Evolutionary conservation across 768 basidiomycete species (phyloP), one percentile per base, ranked within the genome.

Genomic region (Boletus rufocinnamomeus): DNA sequence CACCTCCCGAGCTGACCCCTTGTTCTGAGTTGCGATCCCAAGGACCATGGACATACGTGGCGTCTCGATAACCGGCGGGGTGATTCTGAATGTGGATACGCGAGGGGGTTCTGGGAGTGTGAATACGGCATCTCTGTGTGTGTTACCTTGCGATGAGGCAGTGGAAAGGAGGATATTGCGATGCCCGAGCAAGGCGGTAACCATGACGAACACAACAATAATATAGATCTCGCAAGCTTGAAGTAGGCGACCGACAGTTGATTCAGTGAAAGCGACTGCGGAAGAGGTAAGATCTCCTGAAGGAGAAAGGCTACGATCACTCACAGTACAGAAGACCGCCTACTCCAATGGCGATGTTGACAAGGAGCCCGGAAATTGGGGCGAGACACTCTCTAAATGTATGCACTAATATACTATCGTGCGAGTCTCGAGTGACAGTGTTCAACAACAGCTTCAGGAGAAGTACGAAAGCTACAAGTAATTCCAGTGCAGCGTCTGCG

Each of bases 261-360:
- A 82, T 72, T 91, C 90, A 3, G 89, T 82, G 66, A 91, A 89
- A 53, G 77, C 73, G 68, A 87, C 88, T 90, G 62, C 37, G 23
- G 43, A 53, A 51, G 4, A 38, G 45, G 34, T 69, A 44, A 70
- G 59, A 43, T 44, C 27, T 40, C 38, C 23, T 54, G 46, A 60
- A 49, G 16, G 34, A 46, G 40, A 40, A 48, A 38, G 41, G 14
- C 13, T n/a, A 32, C 13, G 41, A 52, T 40, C 17, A 80, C 88
- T 75, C 66, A 91, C 90, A 84, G 38, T 66, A 61, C 28, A 82
- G 63, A 38, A 88, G 71, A 60, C 85, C 82, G 21, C 84, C 86
- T 23, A 87, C 69, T 13, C 80, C 84, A 40, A 88, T 69, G 30
- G 77, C 79, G 21, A 80, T 66, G 52, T 80, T 84, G 50, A 89